A percentile compares a stretch with the other conserved stretches of the same genome.
These are phyloP conservation scores for Macrophomina pseudophaseolina DNA, from an alignment of 2,329 filamentous ascomycete genomes.

Conservation along the genomic window DNA sequence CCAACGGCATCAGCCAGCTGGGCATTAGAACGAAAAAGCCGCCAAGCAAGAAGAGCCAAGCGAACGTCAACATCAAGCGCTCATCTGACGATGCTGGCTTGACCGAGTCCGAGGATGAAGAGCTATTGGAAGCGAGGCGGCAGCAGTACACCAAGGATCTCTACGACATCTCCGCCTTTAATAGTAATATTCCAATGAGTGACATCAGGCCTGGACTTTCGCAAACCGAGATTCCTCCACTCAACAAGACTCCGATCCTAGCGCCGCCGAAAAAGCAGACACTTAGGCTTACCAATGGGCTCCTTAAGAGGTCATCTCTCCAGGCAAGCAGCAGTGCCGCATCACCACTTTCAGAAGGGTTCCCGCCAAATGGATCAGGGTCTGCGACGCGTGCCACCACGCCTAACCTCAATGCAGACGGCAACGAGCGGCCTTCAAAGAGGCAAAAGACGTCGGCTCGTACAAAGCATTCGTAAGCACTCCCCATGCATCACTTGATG, in stretches of 20 bases:
- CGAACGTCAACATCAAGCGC: conserved; percentile 6
- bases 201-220: conserved; percentile 11
- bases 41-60: background rate
- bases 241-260: conserved; percentile 10
- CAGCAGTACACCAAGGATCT: conserved; percentile 11
- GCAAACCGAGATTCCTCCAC: background rate
- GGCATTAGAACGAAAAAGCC: conserved; percentile 18
- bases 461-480: conserved; percentile 27
- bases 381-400: conserved; percentile 25
- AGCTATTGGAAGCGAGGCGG: conserved; percentile 17
- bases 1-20: conserved; percentile 9
- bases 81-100: conserved; percentile 21
- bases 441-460: conserved; percentile 26
- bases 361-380: conserved; percentile 23
- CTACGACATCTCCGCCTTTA: conserved; percentile 4
- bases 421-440: conserved; percentile 23
- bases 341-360: conserved; percentile 21
- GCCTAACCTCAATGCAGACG: conserved; percentile 26
- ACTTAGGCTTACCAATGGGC: conserved; percentile 24
- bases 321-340: conserved; percentile 22
- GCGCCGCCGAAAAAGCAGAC: conserved; percentile 22
- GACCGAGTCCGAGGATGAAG: conserved; percentile 21
- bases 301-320: conserved; percentile 21
- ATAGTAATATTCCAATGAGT: conserved; percentile 11
- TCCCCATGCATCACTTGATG: conserved; percentile 9